Conservation (phyloP, 1,284 basidiomycete genomes). For the Pisolithus thermaeus region DNA sequence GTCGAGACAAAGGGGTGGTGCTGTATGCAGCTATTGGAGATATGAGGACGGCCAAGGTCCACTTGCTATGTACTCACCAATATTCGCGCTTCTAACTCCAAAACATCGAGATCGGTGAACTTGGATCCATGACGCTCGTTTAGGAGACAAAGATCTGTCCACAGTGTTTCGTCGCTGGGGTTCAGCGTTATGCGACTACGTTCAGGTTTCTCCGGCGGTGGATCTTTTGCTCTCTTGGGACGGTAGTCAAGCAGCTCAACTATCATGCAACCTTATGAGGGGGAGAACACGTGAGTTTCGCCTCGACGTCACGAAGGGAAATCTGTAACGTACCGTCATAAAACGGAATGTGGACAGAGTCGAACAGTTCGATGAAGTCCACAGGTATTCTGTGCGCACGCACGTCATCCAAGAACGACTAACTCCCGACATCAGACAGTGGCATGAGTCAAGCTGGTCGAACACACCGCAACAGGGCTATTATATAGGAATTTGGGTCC, state of each 20-base stretch:
- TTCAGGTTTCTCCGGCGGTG: conserved; percentile 50
- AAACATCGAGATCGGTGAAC: conserved; percentile 64
- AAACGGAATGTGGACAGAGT: conserved; percentile 62
- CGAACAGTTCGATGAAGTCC: conserved; percentile 74
- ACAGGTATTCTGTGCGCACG: conserved; percentile 73
- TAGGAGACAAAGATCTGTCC: conserved; percentile 67
- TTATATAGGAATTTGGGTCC: conserved; percentile 75
- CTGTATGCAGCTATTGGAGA: conserved; percentile 53
- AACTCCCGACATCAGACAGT: conserved; percentile 6
- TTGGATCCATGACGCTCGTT: conserved; percentile 49
- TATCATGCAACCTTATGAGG: conserved; percentile 62
- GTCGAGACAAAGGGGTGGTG: conserved; percentile 67
- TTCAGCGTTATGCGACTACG: conserved; percentile 65
- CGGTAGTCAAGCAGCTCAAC: conserved; percentile 74
- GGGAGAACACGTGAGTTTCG: conserved; percentile 4
- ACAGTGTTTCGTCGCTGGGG: conserved; percentile 68
- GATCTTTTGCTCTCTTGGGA: conserved; percentile 48
- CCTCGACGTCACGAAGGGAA: not conserved
- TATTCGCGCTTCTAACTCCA: conserved; percentile 66
- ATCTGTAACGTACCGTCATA: conserved; percentile 56
- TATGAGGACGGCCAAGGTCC: conserved; percentile 2
- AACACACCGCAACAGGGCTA: conserved; percentile 62
- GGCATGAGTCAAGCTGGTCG: conserved; percentile 1
- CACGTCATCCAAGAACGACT: conserved; percentile 76
- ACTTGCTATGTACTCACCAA: conserved; percentile 40